phyloP scores from a whole-genome alignment of 192 early-diverging fungal genomes.

The Cetraspora pellucida region DNA sequence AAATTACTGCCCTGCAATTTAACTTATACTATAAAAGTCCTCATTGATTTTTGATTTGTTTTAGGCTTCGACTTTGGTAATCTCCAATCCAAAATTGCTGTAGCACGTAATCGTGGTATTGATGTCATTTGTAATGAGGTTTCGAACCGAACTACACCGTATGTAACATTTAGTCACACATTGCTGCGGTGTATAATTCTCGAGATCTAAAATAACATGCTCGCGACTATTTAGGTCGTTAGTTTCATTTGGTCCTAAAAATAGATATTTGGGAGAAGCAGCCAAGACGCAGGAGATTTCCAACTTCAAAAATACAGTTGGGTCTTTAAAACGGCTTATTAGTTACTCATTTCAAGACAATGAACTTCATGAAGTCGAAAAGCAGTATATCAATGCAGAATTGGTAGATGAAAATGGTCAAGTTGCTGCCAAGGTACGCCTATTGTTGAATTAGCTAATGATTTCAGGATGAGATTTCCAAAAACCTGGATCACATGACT shows the following conservation, averaged over 20 bases:
- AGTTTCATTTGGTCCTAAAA: constrained; percentile 93
- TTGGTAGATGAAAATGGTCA: constrained; percentile 82
- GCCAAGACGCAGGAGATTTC: constrained; percentile 95
- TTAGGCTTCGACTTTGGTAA: constrained; percentile 97
- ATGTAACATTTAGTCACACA: constrained; percentile 45
- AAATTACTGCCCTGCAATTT: neutral
- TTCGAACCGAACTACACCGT: constrained; percentile 94
- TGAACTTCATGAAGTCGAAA: constrained; percentile 82
- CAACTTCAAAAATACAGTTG: constrained; percentile 97
- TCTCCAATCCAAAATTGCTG: constrained; percentile 94
- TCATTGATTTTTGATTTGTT: neutral
- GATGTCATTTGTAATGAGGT: constrained; percentile 97
- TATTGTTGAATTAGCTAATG: neutral
- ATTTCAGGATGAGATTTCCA: no score
- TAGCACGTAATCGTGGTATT: constrained; percentile 97
- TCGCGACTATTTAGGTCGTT: constrained; percentile 60
- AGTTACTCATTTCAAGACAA: constrained; percentile 86
- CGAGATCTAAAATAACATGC: neutral
- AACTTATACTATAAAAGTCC: neutral
- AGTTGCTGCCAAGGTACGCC: constrained; percentile 71
- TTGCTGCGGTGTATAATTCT: neutral
- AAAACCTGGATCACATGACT: no score
- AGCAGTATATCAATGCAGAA: constrained; percentile 79
- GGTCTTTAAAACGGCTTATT: constrained; percentile 85
- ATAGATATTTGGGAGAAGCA: constrained; percentile 92